Base-by-base conservation (phyloP, 257 asterid species). In the Linaria vulgaris region DNA sequence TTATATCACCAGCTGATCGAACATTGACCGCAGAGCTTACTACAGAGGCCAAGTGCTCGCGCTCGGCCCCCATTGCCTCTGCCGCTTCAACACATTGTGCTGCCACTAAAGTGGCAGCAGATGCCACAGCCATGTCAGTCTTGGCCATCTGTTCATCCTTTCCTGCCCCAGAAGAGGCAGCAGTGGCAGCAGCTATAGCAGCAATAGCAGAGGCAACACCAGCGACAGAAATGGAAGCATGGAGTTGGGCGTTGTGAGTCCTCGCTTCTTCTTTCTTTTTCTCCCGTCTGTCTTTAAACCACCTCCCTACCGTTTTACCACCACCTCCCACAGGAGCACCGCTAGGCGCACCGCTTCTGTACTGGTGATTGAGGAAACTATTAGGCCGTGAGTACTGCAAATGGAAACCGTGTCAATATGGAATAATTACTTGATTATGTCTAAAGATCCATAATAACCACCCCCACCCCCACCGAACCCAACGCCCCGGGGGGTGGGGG, bases 81-180 rank as follows among this genome's bases (percentile, higher is more conserved):
- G 99, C 97, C 11, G 96, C 96, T 67, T 94, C 99, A 3, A 94
- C 97, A 56, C 99, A 94, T 57, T 94, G 97, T 5, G 97, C 96
- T 0, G 99, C 99, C 65, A 94, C 96, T 75, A 94, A 58, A 0
- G 95, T 90, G 56, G 99, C 99, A 0, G 99, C 99, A 9, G 99
- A 94, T 3, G 99, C 99, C 57, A 94, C 85, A 0, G 96, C 99
- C 96, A 87, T 87, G 61, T 94, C 96, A 0, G 95, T 90, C 70
- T 82, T 94, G 0, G 95, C 95, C 91, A 78, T 75, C 60, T 72
- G 80, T 61, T 92, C 98, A 4, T 92, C 99, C 72, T 87, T 92
- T 16, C 95, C 66, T 0, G 74, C 71, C 0, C 86, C 88, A 0
- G 96, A 86, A 0, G 97, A 75, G 1, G 95, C 94, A 8, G 97